phyloP scores from a whole-genome alignment of 2,329 filamentous ascomycete species.

The Ophiostoma angusticollis region DNA sequence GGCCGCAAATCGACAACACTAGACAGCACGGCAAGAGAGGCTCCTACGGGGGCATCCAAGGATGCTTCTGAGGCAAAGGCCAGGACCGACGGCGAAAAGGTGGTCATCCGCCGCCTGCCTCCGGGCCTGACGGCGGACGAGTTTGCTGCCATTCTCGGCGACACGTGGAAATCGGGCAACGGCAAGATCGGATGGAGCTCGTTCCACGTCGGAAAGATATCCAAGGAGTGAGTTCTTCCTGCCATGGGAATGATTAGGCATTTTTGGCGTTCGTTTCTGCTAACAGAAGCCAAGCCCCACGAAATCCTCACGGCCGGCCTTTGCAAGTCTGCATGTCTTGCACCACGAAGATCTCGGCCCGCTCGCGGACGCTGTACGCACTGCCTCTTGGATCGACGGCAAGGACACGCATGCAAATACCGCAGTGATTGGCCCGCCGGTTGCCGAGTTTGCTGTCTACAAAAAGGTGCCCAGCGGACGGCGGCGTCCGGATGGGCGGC shows the following conservation, averaged over 20 bases:
- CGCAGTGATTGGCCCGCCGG: slow-evolving; percentile 64
- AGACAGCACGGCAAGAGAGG: neutral
- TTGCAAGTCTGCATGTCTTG: slow-evolving; percentile 73
- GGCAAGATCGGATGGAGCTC: slow-evolving; percentile 77
- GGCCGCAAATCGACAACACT: neutral
- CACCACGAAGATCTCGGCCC: slow-evolving; percentile 53
- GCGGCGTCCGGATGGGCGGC: slow-evolving; percentile 65
- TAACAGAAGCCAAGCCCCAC: slow-evolving; percentile 48
- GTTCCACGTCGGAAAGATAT: slow-evolving; percentile 56
- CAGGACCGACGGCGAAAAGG: slow-evolving; percentile 58
- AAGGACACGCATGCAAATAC: slow-evolving; percentile 61
- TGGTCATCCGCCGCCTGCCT: slow-evolving; percentile 72
- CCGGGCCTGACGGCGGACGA: slow-evolving; percentile 74
- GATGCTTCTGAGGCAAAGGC: slow-evolving; percentile 33
- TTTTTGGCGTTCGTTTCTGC: neutral
- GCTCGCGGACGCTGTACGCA: slow-evolving; percentile 59
- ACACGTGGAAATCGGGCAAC: slow-evolving; percentile 67
- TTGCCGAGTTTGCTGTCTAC: slow-evolving; percentile 71
- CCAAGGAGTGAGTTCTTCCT: slow-evolving; percentile 56
- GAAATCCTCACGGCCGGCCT: slow-evolving; percentile 68
- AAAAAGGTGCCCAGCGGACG: slow-evolving; percentile 68
- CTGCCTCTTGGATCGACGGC: slow-evolving; percentile 64
- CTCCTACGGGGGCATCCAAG: slow-evolving; percentile 24
- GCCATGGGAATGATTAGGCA: too few species aligned
- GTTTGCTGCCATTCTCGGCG: slow-evolving; percentile 57